Conservation (phyloP, 345 rosid species). For the Linum lewisii region DNA sequence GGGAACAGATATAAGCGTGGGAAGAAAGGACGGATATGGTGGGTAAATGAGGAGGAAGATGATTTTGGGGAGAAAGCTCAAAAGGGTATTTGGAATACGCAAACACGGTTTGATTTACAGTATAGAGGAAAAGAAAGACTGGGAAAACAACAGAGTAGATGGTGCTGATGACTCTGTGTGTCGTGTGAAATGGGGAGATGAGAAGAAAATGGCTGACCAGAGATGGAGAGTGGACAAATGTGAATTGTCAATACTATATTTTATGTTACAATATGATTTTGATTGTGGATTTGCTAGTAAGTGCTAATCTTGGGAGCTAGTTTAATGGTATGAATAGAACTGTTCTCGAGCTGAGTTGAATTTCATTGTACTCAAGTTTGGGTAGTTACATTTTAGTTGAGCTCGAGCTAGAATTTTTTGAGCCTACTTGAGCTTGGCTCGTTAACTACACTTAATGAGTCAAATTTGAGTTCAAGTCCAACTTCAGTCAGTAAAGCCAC, state of each 20-base stretch:
- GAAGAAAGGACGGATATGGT: neutral
- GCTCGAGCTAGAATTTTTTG: too few relatives aligned
- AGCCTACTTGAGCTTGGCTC: too few relatives aligned
- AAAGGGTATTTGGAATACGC: neutral
- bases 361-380: too few relatives aligned
- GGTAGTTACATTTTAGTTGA: too few relatives aligned
- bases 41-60: neutral
- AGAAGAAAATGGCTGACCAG: neutral
- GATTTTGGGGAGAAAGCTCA: neutral
- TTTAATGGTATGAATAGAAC: too few relatives aligned
- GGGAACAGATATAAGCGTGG: neutral
- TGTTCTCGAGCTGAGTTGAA: too few relatives aligned
- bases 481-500: too few relatives aligned
- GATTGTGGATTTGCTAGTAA: too few relatives aligned
- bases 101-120: neutral
- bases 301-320: too few relatives aligned
- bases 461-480: too few relatives aligned
- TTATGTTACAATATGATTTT: too few relatives aligned
- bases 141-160: neutral
- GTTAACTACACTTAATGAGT: too few relatives aligned
- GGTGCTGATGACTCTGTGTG: neutral
- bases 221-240: neutral
- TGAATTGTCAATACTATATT: neutral
- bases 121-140: neutral
- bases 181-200: slow-evolving; percentile 10